Evolutionary conservation across 768 basidiomycete genomes (phyloP), one percentile per base, ranked within the genome.

Genomic region (Gyrodon lividus): DNA sequence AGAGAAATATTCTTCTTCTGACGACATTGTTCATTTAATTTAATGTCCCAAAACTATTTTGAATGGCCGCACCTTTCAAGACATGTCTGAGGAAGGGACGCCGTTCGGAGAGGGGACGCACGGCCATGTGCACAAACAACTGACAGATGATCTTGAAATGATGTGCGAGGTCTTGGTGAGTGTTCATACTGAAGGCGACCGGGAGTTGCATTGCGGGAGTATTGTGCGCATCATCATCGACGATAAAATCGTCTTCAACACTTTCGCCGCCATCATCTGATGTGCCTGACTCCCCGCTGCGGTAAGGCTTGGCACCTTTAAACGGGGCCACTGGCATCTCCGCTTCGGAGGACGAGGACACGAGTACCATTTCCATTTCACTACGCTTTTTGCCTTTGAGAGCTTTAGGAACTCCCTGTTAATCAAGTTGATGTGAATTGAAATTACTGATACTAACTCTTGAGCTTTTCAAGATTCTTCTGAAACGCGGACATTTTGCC

Each of bases 121-220:
- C 83, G 33, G 87, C 87, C 37, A 95, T 72, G 58, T 93, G 84
- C 12, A 93, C 88, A 56, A 93, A 89, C 24, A 93, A 79, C 62
- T 96, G 92, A 58, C 90, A 92, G 39, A 93, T 77, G 34, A 87
- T 84, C 70, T 92, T 93, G 79, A 92, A 92, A 55, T 92, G 88
- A 55, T 87, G 80, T 13, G 79, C 72, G 17, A 88, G 73, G 59
- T 90, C 87, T 63, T 92, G 83, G 63, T 87, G 85, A 2, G 84
- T 76, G 48, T 79, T 79, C 83, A 89, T 84, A 67, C 89, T 92
- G 70, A 91, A 96, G 59, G 86, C 81, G 46, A 76, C 74, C 8
- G 90, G 91, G n/a, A 92, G 74, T 31, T 76, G 68, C 17, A 78
- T 67, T 4, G 65, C 61, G 0, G 62, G 71, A 22, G 52, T 65